Conservation (phyloP, 2,329 filamentous ascomycete genomes). For the Helotiales sp. region DNA sequence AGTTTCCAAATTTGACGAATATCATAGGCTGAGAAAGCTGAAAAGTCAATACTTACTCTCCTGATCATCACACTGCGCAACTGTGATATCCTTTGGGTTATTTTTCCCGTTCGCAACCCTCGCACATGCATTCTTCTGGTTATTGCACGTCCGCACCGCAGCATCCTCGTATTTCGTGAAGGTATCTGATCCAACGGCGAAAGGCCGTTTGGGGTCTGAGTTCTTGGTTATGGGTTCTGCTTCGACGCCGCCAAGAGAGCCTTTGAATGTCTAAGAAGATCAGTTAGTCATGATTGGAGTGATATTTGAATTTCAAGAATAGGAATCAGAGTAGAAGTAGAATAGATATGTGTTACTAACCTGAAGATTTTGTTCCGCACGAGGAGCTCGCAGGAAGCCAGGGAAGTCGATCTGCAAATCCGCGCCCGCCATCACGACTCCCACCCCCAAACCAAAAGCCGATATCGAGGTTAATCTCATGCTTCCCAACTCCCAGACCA, state of each 20-base stretch:
- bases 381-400: slow-evolving; percentile 8
- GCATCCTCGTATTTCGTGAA: slow-evolving; percentile 28
- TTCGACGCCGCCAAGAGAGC: slow-evolving; percentile 23
- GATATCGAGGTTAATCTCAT: slow-evolving; percentile 5
- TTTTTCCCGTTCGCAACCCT: slow-evolving; percentile 22
- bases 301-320: background rate
- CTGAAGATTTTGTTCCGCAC: slow-evolving; percentile 7
- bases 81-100: slow-evolving; percentile 19
- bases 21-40: background rate
- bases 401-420: slow-evolving; percentile 10
- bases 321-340: background rate
- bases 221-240: slow-evolving; percentile 27
- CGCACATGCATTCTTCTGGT: slow-evolving; percentile 32
- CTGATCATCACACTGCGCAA: slow-evolving; percentile 28
- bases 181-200: slow-evolving; percentile 25
- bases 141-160: slow-evolving; percentile 25
- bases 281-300: background rate
- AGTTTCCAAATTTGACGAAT: no score
- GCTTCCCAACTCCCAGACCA: background rate
- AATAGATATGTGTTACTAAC: background rate
- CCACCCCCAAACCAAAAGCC: background rate
- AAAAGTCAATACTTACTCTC: slow-evolving; percentile 18
- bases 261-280: slow-evolving; percentile 27
- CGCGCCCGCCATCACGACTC: background rate
- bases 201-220: slow-evolving; percentile 21